Base-by-base conservation (phyloP, 192 early-diverging fungal genomes). In the Umbelopsis sp. region DNA sequence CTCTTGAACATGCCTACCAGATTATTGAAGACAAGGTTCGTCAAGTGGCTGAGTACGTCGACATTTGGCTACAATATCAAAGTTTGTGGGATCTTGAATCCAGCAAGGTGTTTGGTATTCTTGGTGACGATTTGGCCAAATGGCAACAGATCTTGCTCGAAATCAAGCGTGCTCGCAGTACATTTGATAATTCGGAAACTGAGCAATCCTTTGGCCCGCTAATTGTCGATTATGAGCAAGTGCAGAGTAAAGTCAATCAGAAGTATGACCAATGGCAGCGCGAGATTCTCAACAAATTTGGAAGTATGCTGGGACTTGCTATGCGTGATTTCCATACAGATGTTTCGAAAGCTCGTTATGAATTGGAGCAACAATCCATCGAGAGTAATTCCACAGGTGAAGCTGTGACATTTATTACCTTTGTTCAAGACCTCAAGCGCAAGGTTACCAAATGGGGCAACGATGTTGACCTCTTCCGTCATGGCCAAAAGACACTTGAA, bases 221-320 rank as follows among this genome's bases (percentile, higher is more conserved):
- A 21, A 86, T 96, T 0, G 85, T 99, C 36, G 93, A 99, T 76
- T 99, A 98, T 80, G 96, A 93, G 73, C 95, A 96, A 79, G 97
- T 98, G n/a, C 98, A 99, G 80, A 87, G 89, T 59, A 99, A 98
- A 77, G 96, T 99, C 62, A 99, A 97, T 65, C 87, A 91, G 47
- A 96, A 97, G 75, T 99, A 99, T 84, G 98, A 99, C 73, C 86
- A 83, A 69, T 99, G 97, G 98, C 98, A 99, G 77, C 87, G 90
- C 34, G 98, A 99, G 74, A 92, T 99, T 22, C 86, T 97, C 41
- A 93, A 92, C 81, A 90, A 89, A 66, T 99, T 98, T 77, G 97
- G 95, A 6, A 79, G 74, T 62, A 91, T 90, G 74, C 82, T 99
- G 20, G 89, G 89, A 22, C 79, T 81, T 20, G 87, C 91, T 32